These are phyloP conservation scores for Golubevia pallescens DNA, from an alignment of 1,284 basidiomycete genomes.

Conservation along the genomic window DNA sequence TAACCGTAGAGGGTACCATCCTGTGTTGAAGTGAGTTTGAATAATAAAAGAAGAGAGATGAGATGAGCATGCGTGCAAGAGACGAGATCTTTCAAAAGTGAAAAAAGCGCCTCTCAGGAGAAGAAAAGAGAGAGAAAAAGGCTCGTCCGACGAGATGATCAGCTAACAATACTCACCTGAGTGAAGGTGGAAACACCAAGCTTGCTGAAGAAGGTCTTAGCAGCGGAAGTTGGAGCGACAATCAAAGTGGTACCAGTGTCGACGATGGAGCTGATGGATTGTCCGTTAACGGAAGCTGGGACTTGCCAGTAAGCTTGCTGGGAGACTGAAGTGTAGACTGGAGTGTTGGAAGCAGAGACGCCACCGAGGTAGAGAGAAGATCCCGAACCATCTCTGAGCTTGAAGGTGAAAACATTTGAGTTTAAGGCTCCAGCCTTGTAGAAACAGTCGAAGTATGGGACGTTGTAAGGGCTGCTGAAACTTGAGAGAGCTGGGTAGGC, in stretches of 20 bases:
- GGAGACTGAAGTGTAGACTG: conserved; percentile 30
- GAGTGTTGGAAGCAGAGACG: background rate
- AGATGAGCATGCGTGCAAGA: too few relatives aligned
- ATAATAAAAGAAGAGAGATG: too few relatives aligned
- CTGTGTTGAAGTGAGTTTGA: too few relatives aligned
- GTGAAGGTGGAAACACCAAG: conserved; percentile 27
- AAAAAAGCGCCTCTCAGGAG: too few relatives aligned
- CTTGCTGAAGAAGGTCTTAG: conserved; percentile 29
- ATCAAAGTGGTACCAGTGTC: conserved; percentile 61
- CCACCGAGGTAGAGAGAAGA: conserved; percentile 47
- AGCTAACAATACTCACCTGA: background rate
- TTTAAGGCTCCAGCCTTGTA: conserved; percentile 14
- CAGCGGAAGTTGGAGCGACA: conserved; percentile 42
- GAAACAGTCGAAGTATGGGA: conserved; percentile 31
- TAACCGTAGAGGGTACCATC: conserved; percentile 32
- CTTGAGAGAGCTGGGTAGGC: too few relatives aligned
- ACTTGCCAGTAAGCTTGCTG: conserved; percentile 50
- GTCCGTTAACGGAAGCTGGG: conserved; percentile 26
- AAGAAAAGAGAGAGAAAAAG: too few relatives aligned
- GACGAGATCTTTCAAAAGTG: too few relatives aligned
- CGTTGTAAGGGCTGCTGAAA: conserved; percentile 14
- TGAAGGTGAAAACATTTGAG: conserved; percentile 33
- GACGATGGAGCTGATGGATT: conserved; percentile 39
- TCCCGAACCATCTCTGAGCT: conserved; percentile 30
- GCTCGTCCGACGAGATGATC: too few relatives aligned